These are phyloP conservation scores for Rhizopus microsporus DNA, from an alignment of 371 early-diverging fungal species.

Conservation along the genomic window DNA sequence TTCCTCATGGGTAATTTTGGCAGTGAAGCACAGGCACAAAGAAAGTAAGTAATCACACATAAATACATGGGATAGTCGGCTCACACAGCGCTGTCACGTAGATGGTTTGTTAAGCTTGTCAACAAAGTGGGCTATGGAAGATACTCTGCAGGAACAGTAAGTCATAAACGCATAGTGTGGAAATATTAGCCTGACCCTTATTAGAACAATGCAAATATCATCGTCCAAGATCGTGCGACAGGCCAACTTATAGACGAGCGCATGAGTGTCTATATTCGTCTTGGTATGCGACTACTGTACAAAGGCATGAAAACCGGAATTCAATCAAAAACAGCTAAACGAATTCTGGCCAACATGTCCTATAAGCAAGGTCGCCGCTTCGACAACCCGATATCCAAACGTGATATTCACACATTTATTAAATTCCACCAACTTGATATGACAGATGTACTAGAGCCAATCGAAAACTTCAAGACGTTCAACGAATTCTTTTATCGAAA, in stretches of 20 bases:
- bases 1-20: conserved; percentile 79
- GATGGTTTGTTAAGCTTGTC: conserved; percentile 81
- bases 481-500: conserved; percentile 90
- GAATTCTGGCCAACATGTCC: conserved; percentile 63
- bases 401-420: conserved; percentile 77
- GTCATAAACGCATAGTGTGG: conserved; percentile 5
- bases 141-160: conserved; percentile 68
- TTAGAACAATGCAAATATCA: conserved; percentile 71
- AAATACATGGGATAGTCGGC: background rate
- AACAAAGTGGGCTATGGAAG: conserved; percentile 76
- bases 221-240: conserved; percentile 74
- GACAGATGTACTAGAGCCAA: conserved; percentile 65
- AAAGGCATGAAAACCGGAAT: conserved; percentile 42
- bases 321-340: conserved; percentile 35
- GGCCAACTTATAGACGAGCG: conserved; percentile 81
- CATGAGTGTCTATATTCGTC: conserved; percentile 81
- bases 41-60: conserved; percentile 40
- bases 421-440: conserved; percentile 72
- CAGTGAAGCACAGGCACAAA: conserved; percentile 74
- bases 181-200: background rate
- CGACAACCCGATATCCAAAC: conserved; percentile 66
- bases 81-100: conserved; percentile 13
- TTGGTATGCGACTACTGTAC: conserved; percentile 84
- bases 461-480: conserved; percentile 73
- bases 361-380: conserved; percentile 80